These are phyloP conservation scores for Penicillium aurantiogriseum DNA, from an alignment of 2,329 filamentous ascomycete genomes.

Conservation along the genomic window DNA sequence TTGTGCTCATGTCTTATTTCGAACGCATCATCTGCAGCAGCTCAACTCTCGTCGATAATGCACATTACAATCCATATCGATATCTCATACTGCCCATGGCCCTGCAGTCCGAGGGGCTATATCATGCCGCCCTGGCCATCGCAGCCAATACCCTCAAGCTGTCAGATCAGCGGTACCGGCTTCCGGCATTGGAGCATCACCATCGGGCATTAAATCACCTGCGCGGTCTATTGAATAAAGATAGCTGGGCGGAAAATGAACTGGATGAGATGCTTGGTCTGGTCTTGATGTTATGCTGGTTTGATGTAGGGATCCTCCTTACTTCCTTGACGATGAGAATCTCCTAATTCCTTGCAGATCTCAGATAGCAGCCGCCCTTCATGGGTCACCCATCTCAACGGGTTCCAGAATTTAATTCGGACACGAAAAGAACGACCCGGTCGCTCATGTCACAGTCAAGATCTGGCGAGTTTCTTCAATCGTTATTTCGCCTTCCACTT, in stretches of 20 bases:
- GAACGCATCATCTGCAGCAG: conserved; percentile 29
- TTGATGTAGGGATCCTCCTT: conserved; percentile 10
- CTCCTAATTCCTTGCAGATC: conserved; percentile 17
- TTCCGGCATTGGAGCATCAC: conserved; percentile 27
- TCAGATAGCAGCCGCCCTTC: conserved; percentile 29
- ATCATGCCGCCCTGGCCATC: conserved; percentile 29
- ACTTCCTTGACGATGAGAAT: background rate
- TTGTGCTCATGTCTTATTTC: conserved; percentile 25
- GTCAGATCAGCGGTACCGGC: conserved; percentile 19
- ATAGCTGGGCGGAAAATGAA: conserved; percentile 15
- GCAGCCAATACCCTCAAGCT: conserved; percentile 27
- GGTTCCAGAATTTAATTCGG: conserved; percentile 22
- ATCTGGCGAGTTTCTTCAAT: conserved; percentile 25
- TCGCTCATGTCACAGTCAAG: conserved; percentile 17
- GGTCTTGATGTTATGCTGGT: conserved; percentile 31
- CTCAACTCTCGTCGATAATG: conserved; percentile 29
- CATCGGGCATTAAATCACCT: conserved; percentile 13
- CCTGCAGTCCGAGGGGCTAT: conserved; percentile 25
- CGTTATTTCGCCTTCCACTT: conserved; percentile 30
- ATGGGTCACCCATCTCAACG: conserved; percentile 29
- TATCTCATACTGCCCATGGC: conserved; percentile 32
- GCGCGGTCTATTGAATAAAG: conserved; percentile 1
- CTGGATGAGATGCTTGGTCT: conserved; percentile 29
- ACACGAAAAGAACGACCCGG: conserved; percentile 13
- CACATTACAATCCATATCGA: conserved; percentile 29